phyloP scores from a whole-genome alignment of 2,329 filamentous ascomycete species.

The Orbilia quercus region DNA sequence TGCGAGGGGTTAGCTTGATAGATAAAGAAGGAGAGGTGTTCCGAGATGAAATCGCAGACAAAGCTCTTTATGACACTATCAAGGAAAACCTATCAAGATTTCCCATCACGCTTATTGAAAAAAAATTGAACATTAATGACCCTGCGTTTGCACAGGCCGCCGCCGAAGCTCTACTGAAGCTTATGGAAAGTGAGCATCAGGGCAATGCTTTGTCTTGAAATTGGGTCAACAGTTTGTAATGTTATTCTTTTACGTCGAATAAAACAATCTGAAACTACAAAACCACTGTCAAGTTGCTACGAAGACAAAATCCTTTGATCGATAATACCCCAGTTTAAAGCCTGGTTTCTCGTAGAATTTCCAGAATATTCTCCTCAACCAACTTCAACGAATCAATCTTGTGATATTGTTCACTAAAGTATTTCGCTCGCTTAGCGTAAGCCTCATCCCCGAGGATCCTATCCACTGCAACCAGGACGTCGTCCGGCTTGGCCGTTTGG shows the following conservation, averaged over 20 bases:
- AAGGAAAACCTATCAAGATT: conserved; percentile 66
- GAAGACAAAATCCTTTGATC: too few relatives aligned
- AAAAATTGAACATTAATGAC: conserved; percentile 70
- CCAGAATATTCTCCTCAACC: conserved; percentile 35
- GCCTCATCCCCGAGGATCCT: conserved; percentile 34
- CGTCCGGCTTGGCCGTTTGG: conserved; percentile 62
- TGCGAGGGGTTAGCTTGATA: conserved; percentile 72
- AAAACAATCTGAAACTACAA: too few relatives aligned
- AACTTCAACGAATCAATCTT: conserved; percentile 42
- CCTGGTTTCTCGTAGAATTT: conserved; percentile 16
- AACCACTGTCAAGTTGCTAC: too few relatives aligned
- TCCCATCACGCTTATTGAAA: conserved; percentile 66
- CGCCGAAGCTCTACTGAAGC: conserved; percentile 64
- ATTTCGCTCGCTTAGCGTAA: conserved; percentile 34
- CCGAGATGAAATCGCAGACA: conserved; percentile 66
- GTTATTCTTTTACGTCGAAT: too few relatives aligned
- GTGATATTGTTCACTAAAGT: conserved; percentile 44
- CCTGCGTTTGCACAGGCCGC: conserved; percentile 66
- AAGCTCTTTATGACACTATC: conserved; percentile 66
- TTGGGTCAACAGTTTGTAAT: too few relatives aligned
- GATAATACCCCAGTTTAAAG: not conserved
- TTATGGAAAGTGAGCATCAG: conserved; percentile 63
- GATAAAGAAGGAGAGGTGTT: conserved; percentile 69
- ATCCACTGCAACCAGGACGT: conserved; percentile 22
- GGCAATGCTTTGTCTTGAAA: too few relatives aligned